Percentiles rank a stretch among this genome's conserved stretches.
phyloP scores from a whole-genome alignment of 78 protist species.

The Tieghemostelium lacteum region DNA sequence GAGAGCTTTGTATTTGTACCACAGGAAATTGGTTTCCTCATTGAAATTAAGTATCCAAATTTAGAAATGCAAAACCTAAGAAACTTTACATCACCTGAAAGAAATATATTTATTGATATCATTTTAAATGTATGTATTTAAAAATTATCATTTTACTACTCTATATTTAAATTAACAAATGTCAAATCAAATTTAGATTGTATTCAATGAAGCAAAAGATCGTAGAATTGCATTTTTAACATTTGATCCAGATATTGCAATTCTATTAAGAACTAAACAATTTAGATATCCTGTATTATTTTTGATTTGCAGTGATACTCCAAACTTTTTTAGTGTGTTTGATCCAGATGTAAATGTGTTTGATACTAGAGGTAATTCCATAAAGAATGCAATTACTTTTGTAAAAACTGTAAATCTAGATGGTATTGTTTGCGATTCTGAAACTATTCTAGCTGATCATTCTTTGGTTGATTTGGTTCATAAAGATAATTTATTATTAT shows the following conservation, averaged over 20 bases:
- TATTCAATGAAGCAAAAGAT: conserved; percentile 61
- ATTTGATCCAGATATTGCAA: conserved; percentile 78
- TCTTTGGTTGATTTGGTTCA: conserved; percentile 59
- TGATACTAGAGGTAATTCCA: conserved; percentile 52
- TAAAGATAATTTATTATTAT: conserved; percentile 48
- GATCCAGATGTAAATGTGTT: conserved; percentile 69
- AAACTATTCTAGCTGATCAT: conserved; percentile 39
- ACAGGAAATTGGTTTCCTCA: conserved; percentile 69
- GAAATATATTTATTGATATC: conserved; percentile 57
- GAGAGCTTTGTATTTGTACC: conserved; percentile 70
- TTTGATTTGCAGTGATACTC: conserved; percentile 68
- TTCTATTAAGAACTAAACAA: conserved; percentile 60
- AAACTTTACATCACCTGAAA: conserved; percentile 65
- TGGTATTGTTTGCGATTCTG: conserved; percentile 69
- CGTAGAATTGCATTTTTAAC: conserved; percentile 68
- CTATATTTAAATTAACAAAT: background rate
- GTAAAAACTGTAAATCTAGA: conserved; percentile 68
- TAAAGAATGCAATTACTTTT: conserved; percentile 45
- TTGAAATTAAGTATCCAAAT: conserved; percentile 81
- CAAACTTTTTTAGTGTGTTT: conserved; percentile 30
- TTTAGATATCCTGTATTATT: conserved; percentile 72
- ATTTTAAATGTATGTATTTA: conserved; percentile 53
- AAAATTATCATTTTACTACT: background rate
- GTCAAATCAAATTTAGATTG: conserved; percentile 38
- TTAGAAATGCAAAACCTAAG: conserved; percentile 64